phyloP scores from a whole-genome alignment of 306 rosid species.

The Lotus japonicus region DNA sequence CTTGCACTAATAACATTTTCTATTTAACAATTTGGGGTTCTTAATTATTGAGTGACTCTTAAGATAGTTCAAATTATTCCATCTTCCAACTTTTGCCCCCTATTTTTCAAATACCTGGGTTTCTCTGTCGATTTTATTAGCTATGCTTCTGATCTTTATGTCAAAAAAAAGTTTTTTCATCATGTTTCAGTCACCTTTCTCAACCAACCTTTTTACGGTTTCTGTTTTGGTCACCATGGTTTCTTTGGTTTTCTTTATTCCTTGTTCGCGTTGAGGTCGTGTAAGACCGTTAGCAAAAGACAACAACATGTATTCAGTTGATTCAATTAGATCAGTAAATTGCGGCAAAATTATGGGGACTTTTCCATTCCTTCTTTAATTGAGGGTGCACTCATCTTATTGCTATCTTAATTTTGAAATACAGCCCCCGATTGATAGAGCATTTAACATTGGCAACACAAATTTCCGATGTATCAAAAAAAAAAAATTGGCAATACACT shows the following conservation, averaged over 20 bases:
- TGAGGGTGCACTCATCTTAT: no score
- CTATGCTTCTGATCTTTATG: background rate
- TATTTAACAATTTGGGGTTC: background rate
- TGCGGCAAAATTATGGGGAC: background rate
- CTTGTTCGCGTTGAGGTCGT: background rate
- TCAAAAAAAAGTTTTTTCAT: background rate
- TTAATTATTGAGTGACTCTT: constrained; percentile 15
- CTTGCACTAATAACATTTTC: background rate
- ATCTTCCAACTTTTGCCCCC: constrained; percentile 23
- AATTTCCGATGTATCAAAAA: no score
- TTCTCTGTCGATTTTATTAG: constrained; percentile 9
- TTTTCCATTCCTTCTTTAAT: background rate
- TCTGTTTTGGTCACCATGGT: background rate
- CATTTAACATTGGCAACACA: no score
- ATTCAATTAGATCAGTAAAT: constrained; percentile 10
- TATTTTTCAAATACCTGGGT: constrained; percentile 11
- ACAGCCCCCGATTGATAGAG: no score
- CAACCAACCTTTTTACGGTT: constrained; percentile 6
- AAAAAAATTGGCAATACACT: no score
- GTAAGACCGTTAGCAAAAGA: constrained; percentile 16
- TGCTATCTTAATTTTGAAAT: no score
- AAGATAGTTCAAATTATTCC: constrained; percentile 28
- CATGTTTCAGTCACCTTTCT: constrained; percentile 1
- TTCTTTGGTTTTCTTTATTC: constrained; percentile 26
- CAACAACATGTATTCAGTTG: background rate